Percentiles rank a stretch among this genome's conserved stretches.
Conservation (phyloP, 306 rosid genomes). For the Castanea mollissima region DNA sequence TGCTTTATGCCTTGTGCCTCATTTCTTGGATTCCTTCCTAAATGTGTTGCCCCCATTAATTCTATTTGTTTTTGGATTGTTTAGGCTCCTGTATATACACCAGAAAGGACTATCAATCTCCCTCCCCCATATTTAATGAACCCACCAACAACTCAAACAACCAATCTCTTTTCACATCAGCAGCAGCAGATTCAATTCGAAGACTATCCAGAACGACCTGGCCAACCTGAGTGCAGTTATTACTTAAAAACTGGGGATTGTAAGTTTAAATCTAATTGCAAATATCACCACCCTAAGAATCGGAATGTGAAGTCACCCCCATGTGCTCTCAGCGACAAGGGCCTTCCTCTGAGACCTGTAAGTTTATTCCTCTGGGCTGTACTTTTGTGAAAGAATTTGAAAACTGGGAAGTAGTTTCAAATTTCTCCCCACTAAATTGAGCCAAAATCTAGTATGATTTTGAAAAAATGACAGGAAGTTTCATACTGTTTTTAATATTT, state of each 20-base stretch:
- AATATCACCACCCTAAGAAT: constrained; percentile 87
- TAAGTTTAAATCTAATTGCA: constrained; percentile 80
- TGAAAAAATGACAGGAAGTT: background rate
- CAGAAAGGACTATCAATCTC: constrained; percentile 64
- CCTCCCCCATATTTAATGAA: constrained; percentile 55
- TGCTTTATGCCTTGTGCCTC: background rate
- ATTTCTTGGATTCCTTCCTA: background rate
- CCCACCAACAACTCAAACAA: constrained; percentile 49
- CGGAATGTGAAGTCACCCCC: constrained; percentile 40
- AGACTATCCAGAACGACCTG: constrained; percentile 87
- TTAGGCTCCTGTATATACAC: constrained; percentile 66
- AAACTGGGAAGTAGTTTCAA: background rate
- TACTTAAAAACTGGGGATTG: constrained; percentile 90
- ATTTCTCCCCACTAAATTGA: background rate
- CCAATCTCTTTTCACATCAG: constrained; percentile 50
- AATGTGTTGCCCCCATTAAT: background rate
- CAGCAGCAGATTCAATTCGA: constrained; percentile 49
- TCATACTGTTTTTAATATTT: background rate
- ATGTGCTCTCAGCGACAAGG: constrained; percentile 75
- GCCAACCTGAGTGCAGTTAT: constrained; percentile 86
- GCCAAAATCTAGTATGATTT: background rate
- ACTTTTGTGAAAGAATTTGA: background rate
- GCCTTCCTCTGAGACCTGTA: constrained; percentile 95
- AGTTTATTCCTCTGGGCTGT: constrained; percentile 32
- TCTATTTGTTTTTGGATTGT: constrained; percentile 31